These are phyloP conservation scores for Carpinus viminea DNA, from an alignment of 306 rosid genomes.

Conservation along the genomic window DNA sequence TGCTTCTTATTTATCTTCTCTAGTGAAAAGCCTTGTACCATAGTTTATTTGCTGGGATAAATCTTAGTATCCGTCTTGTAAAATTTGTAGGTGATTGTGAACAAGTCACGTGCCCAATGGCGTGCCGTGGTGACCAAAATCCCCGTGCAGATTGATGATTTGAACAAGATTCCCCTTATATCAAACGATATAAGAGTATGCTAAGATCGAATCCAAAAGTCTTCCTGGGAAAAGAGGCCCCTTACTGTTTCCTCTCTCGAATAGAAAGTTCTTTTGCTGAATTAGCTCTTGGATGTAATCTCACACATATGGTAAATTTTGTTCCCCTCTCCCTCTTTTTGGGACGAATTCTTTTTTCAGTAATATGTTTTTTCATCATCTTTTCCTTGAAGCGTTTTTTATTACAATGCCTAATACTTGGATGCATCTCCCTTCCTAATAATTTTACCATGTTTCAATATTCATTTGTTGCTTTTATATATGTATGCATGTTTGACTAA, in stretches of 20 bases:
- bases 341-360: no score
- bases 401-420: neutral
- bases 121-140: conserved; percentile 62
- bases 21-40: neutral
- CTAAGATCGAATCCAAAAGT: conserved; percentile 63
- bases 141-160: conserved; percentile 65
- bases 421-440: conserved; percentile 6
- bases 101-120: conserved; percentile 88
- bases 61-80: conserved; percentile 2
- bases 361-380: no score
- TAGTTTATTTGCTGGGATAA: conserved; percentile 5
- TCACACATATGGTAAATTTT: conserved; percentile 67
- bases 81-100: conserved; percentile 68
- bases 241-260: conserved; percentile 81
- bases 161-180: conserved; percentile 63
- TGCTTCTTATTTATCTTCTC: neutral
- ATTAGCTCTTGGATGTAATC: conserved; percentile 81
- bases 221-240: conserved; percentile 76
- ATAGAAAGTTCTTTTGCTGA: conserved; percentile 66
- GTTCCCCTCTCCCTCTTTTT: no score
- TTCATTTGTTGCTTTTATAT: neutral
- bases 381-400: neutral
- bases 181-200: conserved; percentile 63
- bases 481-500: conserved; percentile 7
- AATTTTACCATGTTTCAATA: conserved; percentile 1